These are phyloP conservation scores for Flaveria bidentis DNA, from an alignment of 129 eudicot species.

Conservation along the genomic window DNA sequence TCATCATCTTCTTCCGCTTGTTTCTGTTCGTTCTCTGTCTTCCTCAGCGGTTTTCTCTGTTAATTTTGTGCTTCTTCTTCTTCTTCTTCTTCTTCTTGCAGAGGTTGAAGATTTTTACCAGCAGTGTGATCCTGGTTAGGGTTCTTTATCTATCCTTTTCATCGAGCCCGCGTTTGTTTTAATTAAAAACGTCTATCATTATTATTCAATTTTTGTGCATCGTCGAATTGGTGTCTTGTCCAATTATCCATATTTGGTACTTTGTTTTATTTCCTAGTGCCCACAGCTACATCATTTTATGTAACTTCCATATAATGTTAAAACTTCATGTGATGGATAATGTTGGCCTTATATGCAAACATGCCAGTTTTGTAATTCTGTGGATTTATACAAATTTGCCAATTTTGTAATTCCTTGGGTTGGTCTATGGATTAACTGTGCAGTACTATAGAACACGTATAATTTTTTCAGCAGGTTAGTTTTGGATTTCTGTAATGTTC, in stretches of 20 bases:
- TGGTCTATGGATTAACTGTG: background rate
- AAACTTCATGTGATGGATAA: background rate
- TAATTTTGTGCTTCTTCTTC: background rate
- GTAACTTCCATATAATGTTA: background rate
- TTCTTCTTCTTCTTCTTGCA: conserved; percentile 43
- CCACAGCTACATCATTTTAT: background rate
- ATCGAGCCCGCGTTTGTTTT: background rate
- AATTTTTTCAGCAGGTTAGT: background rate
- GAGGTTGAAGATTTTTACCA: conserved; percentile 72
- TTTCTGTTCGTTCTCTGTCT: background rate
- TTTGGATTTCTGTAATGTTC: background rate
- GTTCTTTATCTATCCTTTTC: conserved; percentile 1
- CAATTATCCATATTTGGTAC: background rate
- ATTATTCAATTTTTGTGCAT: background rate
- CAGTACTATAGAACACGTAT: background rate
- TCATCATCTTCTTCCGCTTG: background rate
- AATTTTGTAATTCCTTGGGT: background rate
- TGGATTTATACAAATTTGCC: background rate
- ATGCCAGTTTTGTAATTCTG: background rate
- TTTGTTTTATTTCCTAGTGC: background rate
- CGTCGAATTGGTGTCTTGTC: background rate
- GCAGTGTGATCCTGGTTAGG: conserved; percentile 88
- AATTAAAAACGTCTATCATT: background rate
- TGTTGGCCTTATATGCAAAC: conserved; percentile 8
- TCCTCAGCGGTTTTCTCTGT: background rate